A percentile compares a stretch with the other conserved stretches of the same genome.
phyloP scores from a whole-genome alignment of 495 filamentous ascomycete species.

The Podospora pseudopauciseta region DNA sequence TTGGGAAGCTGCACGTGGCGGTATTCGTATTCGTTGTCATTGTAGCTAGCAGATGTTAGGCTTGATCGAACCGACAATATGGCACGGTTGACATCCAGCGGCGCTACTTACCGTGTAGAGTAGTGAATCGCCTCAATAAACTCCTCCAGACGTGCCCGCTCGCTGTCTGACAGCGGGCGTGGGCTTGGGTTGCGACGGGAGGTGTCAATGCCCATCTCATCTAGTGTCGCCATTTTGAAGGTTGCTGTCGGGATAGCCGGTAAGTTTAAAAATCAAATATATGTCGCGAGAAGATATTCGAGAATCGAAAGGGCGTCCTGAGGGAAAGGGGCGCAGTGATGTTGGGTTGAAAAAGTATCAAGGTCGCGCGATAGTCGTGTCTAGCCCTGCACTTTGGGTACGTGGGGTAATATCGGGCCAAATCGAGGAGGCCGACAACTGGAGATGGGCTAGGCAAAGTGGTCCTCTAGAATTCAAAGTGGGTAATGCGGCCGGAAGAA shows the following conservation, averaged over 20 bases:
- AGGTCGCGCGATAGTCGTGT: constrained; percentile 1
- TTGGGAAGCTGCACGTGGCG: constrained; percentile 97
- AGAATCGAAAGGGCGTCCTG: background rate
- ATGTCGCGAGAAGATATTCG: background rate
- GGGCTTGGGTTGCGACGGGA: constrained; percentile 80
- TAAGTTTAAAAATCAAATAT: background rate
- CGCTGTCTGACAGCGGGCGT: constrained; percentile 71
- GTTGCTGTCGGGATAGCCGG: background rate
- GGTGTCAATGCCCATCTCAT: constrained; percentile 66
- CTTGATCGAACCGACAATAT: background rate
- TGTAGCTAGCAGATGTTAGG: constrained; percentile 57
- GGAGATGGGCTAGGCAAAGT: background rate
- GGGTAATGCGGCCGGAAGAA: background rate
- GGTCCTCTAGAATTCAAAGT: background rate
- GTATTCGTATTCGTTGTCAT: constrained; percentile 85
- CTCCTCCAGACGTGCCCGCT: constrained; percentile 80
- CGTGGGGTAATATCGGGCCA: constrained; percentile 1
- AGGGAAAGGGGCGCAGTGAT: background rate
- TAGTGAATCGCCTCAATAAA: constrained; percentile 93
- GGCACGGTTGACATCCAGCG: background rate
- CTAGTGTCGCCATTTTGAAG: constrained; percentile 25
- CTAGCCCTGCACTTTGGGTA: background rate
- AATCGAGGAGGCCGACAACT: background rate
- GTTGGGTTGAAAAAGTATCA: background rate
- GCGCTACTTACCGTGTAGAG: constrained; percentile 69